phyloP scores from a whole-genome alignment of 1,139 yeast genomes.

The Yamadazyma triangularis region DNA sequence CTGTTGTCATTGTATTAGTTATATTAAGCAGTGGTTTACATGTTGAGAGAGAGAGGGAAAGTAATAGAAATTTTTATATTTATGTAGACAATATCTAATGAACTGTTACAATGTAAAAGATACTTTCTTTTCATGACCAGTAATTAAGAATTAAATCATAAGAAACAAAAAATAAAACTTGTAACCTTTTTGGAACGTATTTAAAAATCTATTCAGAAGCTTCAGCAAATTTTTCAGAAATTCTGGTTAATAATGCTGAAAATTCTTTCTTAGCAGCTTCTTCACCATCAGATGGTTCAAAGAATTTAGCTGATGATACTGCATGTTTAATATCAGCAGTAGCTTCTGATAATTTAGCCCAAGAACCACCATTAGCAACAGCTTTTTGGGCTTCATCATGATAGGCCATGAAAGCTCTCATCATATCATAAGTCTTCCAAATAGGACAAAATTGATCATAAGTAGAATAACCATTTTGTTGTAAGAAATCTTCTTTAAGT shows the following conservation, averaged over 20 bases:
- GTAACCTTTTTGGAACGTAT: no score
- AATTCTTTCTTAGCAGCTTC: conserved; percentile 71
- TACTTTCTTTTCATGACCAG: no score
- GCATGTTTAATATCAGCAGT: conserved; percentile 89
- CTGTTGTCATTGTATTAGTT: conserved; percentile 11
- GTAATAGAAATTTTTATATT: no score
- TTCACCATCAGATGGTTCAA: conserved; percentile 92
- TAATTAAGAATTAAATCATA: conserved; percentile 2
- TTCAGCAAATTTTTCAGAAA: conserved; percentile 91
- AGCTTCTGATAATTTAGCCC: conserved; percentile 88
- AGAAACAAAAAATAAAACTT: no score
- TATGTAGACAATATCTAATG: no score
- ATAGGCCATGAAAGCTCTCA: conserved; percentile 88
- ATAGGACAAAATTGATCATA: conserved; percentile 99
- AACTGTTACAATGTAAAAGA: no score
- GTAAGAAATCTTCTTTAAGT: conserved; percentile 96
- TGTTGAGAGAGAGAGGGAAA: background rate
- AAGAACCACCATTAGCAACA: conserved; percentile 85
- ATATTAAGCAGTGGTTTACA: background rate
- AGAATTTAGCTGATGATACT: conserved; percentile 91
- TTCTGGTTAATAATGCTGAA: conserved; percentile 65
- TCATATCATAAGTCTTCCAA: conserved; percentile 98
- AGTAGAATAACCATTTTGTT: conserved; percentile 97
- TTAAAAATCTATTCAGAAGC: conserved; percentile 87
- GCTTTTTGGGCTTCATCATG: conserved; percentile 98